phyloP scores from a whole-genome alignment of 177 flowering plant species.

The Vitis hybrid region DNA sequence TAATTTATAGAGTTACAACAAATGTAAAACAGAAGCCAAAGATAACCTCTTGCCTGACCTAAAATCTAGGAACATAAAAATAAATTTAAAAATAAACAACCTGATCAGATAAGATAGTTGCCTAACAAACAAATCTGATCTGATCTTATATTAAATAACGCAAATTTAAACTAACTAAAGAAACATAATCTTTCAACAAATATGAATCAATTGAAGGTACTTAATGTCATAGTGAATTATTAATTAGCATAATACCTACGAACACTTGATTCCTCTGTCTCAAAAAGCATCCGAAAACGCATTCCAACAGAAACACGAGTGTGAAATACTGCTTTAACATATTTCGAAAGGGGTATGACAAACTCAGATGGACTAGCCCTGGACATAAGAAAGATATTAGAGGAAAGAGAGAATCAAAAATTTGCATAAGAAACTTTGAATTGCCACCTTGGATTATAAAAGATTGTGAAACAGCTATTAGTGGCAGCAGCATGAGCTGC shows the following conservation, averaged over 20 bases:
- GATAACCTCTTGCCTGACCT: no score
- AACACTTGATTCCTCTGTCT: slow-evolving; percentile 79
- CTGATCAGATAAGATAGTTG: no score
- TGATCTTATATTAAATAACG: no score
- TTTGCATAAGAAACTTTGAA: background rate
- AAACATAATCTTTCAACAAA: background rate
- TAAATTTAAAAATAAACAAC: no score
- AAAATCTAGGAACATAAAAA: no score
- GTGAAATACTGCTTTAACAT: slow-evolving; percentile 56
- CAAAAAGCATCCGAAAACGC: slow-evolving; percentile 86
- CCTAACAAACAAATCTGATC: no score
- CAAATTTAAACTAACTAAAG: background rate
- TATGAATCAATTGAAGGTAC: background rate
- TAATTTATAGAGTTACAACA: no score
- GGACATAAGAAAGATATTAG: slow-evolving; percentile 15
- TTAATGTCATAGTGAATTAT: background rate
- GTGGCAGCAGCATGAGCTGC: slow-evolving; percentile 93
- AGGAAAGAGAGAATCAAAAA: slow-evolving; percentile 1
- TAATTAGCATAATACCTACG: slow-evolving; percentile 53
- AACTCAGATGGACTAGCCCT: slow-evolving; percentile 93
- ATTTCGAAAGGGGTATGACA: slow-evolving; percentile 78
- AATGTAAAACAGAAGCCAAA: no score
- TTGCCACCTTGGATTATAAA: slow-evolving; percentile 76
- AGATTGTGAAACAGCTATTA: slow-evolving; percentile 79
- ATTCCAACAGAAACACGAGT: slow-evolving; percentile 89